A percentile compares a stretch with the other conserved stretches of the same genome.
Conservation (phyloP, 306 rosid genomes). For the Vicia sativa region DNA sequence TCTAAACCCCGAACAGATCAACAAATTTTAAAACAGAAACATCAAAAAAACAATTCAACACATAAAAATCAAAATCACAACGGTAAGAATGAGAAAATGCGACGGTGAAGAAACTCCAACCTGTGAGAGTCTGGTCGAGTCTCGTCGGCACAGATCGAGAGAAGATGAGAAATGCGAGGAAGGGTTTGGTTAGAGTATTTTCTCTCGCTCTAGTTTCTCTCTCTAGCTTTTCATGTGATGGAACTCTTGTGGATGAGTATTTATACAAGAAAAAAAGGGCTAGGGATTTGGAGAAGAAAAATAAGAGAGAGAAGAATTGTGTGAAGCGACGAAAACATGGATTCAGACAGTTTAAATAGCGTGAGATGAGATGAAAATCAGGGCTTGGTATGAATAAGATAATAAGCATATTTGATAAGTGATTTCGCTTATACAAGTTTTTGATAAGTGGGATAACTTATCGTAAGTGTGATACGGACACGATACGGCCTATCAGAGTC, state of each 20-base stretch:
- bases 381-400: background rate
- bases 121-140: conserved; percentile 42
- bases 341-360: conserved; percentile 84
- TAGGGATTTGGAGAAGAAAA: conserved; percentile 83
- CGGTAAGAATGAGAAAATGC: conserved; percentile 28
- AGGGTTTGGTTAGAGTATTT: conserved; percentile 42
- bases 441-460: fast-evolving
- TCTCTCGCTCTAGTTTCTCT: conserved; percentile 76
- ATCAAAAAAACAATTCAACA: background rate
- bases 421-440: fast-evolving
- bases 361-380: conserved; percentile 53
- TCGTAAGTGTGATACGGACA: background rate
- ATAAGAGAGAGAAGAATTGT: conserved; percentile 38
- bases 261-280: conserved; percentile 66
- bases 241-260: conserved; percentile 60
- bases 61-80: conserved; percentile 24
- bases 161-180: conserved; percentile 43
- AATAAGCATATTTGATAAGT: conserved; percentile 19
- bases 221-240: conserved; percentile 56
- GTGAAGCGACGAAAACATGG: conserved; percentile 72
- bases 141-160: conserved; percentile 74
- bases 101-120: conserved; percentile 42
- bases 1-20: conserved; percentile 64
- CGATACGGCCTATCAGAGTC: conserved; percentile 7
- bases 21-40: conserved; percentile 41